Evolutionary conservation across 164 flowering plant species (phyloP).

Genomic region (Sedum album): DNA sequence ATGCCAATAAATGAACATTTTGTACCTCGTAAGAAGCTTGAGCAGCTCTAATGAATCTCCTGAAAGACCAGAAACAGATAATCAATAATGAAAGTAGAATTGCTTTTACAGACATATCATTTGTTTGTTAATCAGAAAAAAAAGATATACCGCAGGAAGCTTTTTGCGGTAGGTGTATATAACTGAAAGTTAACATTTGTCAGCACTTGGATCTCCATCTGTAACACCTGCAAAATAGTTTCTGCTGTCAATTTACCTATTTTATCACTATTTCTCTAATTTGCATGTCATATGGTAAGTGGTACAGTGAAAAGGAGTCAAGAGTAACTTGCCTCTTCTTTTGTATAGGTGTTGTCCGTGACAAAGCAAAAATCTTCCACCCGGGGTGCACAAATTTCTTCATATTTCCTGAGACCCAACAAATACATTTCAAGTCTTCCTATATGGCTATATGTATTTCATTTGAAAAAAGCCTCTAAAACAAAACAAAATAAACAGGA

Average conservation of each 20-base stretch:
- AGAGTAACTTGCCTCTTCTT: conserved; percentile 47
- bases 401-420: conserved; percentile 62
- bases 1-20: too few species aligned
- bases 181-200: conserved; percentile 56
- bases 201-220: conserved; percentile 72
- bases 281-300: background rate
- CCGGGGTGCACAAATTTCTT: conserved; percentile 90
- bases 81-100: background rate
- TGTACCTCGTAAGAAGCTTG: conserved; percentile 38
- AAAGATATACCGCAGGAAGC: conserved; percentile 68
- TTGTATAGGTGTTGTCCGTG: conserved; percentile 72
- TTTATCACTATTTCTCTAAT: background rate
- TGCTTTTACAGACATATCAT: too few species aligned
- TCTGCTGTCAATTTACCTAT: background rate
- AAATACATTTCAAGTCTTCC: background rate
- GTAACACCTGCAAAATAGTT: conserved; percentile 49
- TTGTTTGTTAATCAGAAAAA: background rate
- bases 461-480: background rate
- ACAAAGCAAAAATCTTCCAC: conserved; percentile 83
- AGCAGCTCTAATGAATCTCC: conserved; percentile 90
- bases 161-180: conserved; percentile 65
- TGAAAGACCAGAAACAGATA: conserved; percentile 18
- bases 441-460: background rate
- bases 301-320: background rate
- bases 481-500: background rate